Conservation (phyloP, 441 rosid species). For the Gossypium gossypioides region DNA sequence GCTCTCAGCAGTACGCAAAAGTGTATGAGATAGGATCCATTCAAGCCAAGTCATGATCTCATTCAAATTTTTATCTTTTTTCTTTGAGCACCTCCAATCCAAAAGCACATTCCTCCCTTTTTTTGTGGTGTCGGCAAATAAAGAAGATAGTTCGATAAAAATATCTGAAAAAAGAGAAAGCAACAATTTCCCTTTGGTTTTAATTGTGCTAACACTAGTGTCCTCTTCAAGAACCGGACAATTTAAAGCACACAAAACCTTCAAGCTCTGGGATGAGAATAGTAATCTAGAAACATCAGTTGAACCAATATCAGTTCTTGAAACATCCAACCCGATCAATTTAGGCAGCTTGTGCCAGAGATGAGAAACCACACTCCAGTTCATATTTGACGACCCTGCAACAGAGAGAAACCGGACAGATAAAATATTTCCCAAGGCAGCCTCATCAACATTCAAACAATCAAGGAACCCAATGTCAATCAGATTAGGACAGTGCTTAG, state of each 20-base stretch:
- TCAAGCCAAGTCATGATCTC: conserved; percentile 81
- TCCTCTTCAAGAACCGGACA: conserved; percentile 69
- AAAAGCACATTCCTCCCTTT: conserved; percentile 45
- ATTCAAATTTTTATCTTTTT: conserved; percentile 35
- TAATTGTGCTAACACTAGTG: conserved; percentile 29
- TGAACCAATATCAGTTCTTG: conserved; percentile 72
- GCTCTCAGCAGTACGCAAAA: conserved; percentile 74
- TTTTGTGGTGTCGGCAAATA: conserved; percentile 51
- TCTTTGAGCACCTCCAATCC: conserved; percentile 54
- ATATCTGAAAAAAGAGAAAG: conserved; percentile 52
- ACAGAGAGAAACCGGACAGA: conserved; percentile 68
- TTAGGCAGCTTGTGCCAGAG: conserved; percentile 75
- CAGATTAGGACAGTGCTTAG: conserved; percentile 55
- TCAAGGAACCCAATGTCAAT: conserved; percentile 76
- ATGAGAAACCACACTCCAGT: conserved; percentile 63
- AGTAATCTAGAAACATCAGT: conserved; percentile 62
- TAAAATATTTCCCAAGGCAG: conserved; percentile 57
- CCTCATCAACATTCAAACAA: conserved; percentile 70
- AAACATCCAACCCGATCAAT: conserved; percentile 72
- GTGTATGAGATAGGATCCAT: conserved; percentile 78
- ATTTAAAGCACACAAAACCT: conserved; percentile 78
- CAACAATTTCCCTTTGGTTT: conserved; percentile 54
- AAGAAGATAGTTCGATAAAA: conserved; percentile 50
- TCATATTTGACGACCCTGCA: conserved; percentile 84
- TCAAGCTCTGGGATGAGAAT: conserved; percentile 58